Conservation (phyloP, 352 stramenopile species). For the Globisporangium barbulae region DNA sequence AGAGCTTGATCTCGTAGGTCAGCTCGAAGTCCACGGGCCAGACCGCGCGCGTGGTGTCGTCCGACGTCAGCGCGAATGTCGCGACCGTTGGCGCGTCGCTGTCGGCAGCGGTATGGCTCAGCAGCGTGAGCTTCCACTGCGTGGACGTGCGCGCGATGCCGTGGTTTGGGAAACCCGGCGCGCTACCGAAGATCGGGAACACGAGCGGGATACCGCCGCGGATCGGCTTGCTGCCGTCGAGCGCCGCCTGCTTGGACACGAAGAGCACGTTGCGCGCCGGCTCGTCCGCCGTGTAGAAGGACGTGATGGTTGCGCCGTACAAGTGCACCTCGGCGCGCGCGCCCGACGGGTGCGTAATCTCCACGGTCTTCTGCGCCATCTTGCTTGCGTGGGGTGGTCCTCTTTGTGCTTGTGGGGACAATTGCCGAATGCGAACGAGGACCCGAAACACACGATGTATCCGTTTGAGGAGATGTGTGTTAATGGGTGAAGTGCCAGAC, state of each 20-base stretch:
- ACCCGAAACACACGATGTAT: no score
- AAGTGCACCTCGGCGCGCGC: slow-evolving; percentile 77
- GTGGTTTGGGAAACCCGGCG: slow-evolving; percentile 89
- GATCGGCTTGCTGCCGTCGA: slow-evolving; percentile 93
- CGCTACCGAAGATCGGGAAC: slow-evolving; percentile 94
- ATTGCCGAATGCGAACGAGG: not conserved
- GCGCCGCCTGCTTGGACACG: slow-evolving; percentile 82
- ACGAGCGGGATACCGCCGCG: slow-evolving; percentile 95
- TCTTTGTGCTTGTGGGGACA: not conserved
- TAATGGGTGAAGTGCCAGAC: no score
- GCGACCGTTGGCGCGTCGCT: slow-evolving; percentile 45
- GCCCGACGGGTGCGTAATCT: slow-evolving; percentile 63
- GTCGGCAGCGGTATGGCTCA: slow-evolving; percentile 39
- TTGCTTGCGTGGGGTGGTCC: not conserved
- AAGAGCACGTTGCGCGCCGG: slow-evolving; percentile 90
- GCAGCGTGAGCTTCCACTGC: slow-evolving; percentile 56
- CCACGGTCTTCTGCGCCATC: slow-evolving; percentile 21
- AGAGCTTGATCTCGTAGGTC: slow-evolving; percentile 87
- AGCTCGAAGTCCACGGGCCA: slow-evolving; percentile 83
- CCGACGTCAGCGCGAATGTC: slow-evolving; percentile 55
- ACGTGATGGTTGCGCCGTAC: slow-evolving; percentile 92
- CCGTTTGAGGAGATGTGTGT: no score
- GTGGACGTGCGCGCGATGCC: slow-evolving; percentile 88
- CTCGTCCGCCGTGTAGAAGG: slow-evolving; percentile 71
- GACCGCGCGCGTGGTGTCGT: slow-evolving; percentile 40